Percentiles rank a stretch among this genome's conserved stretches.
Evolutionary conservation across 2,329 filamentous ascomycete species (phyloP).

Genomic region (Metarhizium rileyi): DNA sequence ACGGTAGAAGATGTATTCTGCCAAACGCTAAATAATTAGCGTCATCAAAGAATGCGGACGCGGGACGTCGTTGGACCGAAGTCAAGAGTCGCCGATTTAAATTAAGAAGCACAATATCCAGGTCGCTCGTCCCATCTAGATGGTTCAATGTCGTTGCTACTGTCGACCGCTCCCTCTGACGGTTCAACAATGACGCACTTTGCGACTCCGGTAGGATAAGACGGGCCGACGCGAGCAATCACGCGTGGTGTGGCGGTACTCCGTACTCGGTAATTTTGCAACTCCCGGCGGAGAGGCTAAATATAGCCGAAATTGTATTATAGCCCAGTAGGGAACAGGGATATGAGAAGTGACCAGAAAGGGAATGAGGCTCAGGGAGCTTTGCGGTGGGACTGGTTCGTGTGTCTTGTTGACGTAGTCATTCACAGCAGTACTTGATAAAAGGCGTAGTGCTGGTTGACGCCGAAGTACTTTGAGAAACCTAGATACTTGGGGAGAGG

Average conservation of each 20-base stretch:
- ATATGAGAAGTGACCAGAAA: background rate
- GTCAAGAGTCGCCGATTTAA: background rate
- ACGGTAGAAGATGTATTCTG: background rate
- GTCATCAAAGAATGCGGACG: background rate
- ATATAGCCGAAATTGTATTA: background rate
- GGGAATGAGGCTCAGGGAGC: background rate
- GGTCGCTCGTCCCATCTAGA: background rate
- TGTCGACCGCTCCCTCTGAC: background rate
- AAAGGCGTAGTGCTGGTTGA: background rate
- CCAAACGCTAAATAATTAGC: background rate
- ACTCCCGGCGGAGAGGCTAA: background rate
- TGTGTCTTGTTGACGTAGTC: background rate
- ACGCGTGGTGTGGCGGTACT: background rate
- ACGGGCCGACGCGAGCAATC: background rate
- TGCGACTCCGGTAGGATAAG: background rate
- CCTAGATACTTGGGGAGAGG: background rate
- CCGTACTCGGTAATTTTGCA: too few species aligned
- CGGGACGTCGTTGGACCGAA: background rate
- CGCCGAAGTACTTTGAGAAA: background rate
- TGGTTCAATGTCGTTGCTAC: background rate
- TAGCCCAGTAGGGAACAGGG: background rate
- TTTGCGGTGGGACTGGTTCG: background rate
- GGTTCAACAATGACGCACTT: background rate
- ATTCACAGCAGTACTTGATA: background rate
- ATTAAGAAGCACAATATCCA: background rate